Evolutionary conservation across 768 basidiomycete genomes (phyloP).

Genomic region (Suillus clintonianus): DNA sequence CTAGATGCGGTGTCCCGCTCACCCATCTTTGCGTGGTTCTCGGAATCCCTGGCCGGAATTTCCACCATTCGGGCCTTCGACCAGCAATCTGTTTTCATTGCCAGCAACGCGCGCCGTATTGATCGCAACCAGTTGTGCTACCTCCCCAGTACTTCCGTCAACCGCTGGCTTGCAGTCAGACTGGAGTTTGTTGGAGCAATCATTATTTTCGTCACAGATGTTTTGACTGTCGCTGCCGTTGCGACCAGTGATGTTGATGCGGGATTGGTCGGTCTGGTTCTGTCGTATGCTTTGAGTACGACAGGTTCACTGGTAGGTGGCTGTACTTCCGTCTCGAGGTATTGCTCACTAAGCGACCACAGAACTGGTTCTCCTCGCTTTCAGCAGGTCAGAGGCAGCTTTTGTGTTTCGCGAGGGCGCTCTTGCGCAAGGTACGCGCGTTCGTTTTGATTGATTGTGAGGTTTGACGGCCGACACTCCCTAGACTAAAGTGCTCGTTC

Average conservation of each 20-base stretch:
- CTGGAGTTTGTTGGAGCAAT: constrained; percentile 82
- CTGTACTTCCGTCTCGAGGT: neutral
- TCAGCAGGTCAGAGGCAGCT: constrained; percentile 87
- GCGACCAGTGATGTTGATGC: constrained; percentile 80
- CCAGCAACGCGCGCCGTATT: constrained; percentile 69
- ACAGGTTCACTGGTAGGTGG: constrained; percentile 73
- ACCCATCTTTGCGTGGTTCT: constrained; percentile 90
- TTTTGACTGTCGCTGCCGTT: constrained; percentile 69
- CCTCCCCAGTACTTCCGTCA: constrained; percentile 69
- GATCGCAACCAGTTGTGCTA: constrained; percentile 87
- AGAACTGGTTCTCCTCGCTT: constrained; percentile 84
- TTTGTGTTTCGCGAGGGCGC: constrained; percentile 84
- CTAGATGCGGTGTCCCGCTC: constrained; percentile 87
- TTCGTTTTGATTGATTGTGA: neutral
- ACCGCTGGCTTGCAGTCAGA: constrained; percentile 83
- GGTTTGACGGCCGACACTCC: neutral
- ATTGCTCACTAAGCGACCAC: constrained; percentile 5
- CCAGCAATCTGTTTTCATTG: constrained; percentile 67
- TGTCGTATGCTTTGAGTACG: constrained; percentile 83
- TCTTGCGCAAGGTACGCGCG: constrained; percentile 65
- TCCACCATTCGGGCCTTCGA: constrained; percentile 83
- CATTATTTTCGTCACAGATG: constrained; percentile 74
- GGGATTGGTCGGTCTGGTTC: constrained; percentile 82
- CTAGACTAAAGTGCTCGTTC: constrained; percentile 81
- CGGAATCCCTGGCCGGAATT: constrained; percentile 72